Base-by-base conservation (phyloP, 805 yeast species). In the Pachysolen tannophilus region DNA sequence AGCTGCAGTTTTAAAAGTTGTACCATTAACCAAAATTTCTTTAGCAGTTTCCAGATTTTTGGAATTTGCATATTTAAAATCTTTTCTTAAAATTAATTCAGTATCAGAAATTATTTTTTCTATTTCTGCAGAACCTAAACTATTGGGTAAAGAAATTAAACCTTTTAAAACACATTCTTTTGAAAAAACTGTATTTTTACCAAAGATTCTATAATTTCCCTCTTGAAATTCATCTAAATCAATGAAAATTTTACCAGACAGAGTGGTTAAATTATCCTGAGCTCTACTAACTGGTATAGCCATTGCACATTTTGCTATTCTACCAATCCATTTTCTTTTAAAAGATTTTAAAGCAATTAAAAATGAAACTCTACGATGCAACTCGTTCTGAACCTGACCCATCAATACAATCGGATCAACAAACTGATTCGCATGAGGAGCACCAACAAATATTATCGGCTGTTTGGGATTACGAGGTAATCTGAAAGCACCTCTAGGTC, bases 221-320 rank as follows among this genome's bases (percentile, higher is more conserved):
- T 56, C 61, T 5, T 67, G 67, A 24, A 65, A 58, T 46, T 77
- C 79, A 10, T 20, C 28, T 6, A 11, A 28, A 20, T 78, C 49
- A 31, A 45, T 65, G n/a, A n/a, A n/a, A 17, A 88, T 77, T 33
- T 61, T 65, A 2, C 97, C 97, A 0, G 65, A 50, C n/a, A 78
- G 94, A 3, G 62, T 53, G 21, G 53, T 61, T 55, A 90, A 67
- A 52, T 78, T 78, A 55, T 92, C 98, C 55, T 92, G 97, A 3
- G 96, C 87, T 46, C 98, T 72, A 15, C 78, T 82, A 3, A 90
- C 98, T 2, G 97, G 96, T 44, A 90, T 92, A 2, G 95, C 72
- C 50, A 80, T 70, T 32, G 87, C 81, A 55, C 80, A 68, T 35
- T 76, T 67, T 9, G 95, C 78, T 51, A 92, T 60, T 23, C 71